Percentiles rank a stretch among this genome's conserved stretches.
Conservation (phyloP, 352 stramenopile genomes). For the Pythium angustatum region DNA sequence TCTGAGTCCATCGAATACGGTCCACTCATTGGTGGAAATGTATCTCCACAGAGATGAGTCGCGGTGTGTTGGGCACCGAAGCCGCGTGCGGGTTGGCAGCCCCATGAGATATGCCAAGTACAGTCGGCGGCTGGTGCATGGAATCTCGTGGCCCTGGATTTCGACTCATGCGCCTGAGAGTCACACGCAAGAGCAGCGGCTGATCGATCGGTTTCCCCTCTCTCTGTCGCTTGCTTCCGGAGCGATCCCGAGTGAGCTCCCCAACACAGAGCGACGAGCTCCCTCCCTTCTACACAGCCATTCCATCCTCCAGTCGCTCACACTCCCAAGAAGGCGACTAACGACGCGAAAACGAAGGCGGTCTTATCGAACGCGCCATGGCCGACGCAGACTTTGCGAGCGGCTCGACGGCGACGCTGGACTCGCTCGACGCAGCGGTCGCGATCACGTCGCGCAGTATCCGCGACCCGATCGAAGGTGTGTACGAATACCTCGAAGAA, state of each 20-base stretch:
- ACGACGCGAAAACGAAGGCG: too few relatives aligned
- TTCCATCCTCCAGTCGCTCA: too few relatives aligned
- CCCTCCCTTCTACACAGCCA: too few relatives aligned
- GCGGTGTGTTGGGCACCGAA: too few relatives aligned
- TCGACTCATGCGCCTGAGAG: neutral
- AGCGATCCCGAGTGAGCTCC: too few relatives aligned
- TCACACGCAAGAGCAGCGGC: neutral
- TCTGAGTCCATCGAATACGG: too few relatives aligned
- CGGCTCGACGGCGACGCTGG: constrained; percentile 7
- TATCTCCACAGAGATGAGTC: too few relatives aligned
- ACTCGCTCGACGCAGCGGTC: constrained; percentile 18
- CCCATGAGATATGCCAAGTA: too few relatives aligned
- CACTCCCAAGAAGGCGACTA: too few relatives aligned
- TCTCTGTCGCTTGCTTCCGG: neutral
- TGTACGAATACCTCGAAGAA: constrained; percentile 70
- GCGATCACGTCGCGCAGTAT: constrained; percentile 43
- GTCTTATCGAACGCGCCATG: neutral
- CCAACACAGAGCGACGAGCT: too few relatives aligned
- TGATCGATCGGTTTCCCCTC: neutral
- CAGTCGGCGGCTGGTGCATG: neutral
- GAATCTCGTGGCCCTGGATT: neutral
- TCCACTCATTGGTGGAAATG: too few relatives aligned
- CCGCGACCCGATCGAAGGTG: constrained; percentile 46
- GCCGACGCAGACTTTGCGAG: neutral
- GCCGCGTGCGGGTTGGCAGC: too few relatives aligned